Percentiles rank a stretch among this genome's conserved stretches.
phyloP scores from a whole-genome alignment of 2,329 filamentous ascomycete species.

The Sclerotinia sclerotiorum region DNA sequence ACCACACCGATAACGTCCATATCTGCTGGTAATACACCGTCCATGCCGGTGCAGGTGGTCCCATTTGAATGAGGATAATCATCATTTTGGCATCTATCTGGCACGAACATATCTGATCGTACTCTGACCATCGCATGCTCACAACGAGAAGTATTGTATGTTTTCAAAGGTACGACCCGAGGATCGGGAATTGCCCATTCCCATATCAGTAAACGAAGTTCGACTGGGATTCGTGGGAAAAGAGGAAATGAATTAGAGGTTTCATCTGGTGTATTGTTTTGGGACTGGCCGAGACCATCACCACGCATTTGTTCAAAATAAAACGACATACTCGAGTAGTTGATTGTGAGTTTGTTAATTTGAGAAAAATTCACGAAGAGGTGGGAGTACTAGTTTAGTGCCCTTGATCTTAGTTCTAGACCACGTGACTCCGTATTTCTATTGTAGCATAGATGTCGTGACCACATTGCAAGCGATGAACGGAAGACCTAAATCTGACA shows the following conservation, averaged over 20 bases:
- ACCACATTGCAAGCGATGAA: too few species aligned
- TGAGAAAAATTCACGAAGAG: too few species aligned
- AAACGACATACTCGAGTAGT: too few species aligned
- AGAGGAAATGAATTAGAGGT: neutral
- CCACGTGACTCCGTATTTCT: too few species aligned
- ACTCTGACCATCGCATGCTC: conserved; percentile 8
- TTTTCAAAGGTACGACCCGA: neutral
- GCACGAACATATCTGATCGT: conserved; percentile 1
- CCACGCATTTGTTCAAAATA: too few species aligned
- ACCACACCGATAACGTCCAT: neutral
- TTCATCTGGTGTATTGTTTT: neutral
- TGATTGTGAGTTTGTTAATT: too few species aligned
- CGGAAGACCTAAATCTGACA: too few species aligned
- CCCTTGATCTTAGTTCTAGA: too few species aligned
- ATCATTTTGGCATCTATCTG: neutral
- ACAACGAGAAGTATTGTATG: neutral
- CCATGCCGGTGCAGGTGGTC: neutral
- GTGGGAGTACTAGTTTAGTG: too few species aligned
- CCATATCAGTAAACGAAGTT: neutral
- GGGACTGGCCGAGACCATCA: too few species aligned
- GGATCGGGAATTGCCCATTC: neutral
- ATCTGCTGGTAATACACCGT: neutral
- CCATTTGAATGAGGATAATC: neutral
- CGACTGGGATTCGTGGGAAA: neutral
- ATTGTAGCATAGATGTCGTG: too few species aligned